These are phyloP conservation scores for Hericium coralloides DNA, from an alignment of 768 basidiomycete genomes.

Conservation along the genomic window DNA sequence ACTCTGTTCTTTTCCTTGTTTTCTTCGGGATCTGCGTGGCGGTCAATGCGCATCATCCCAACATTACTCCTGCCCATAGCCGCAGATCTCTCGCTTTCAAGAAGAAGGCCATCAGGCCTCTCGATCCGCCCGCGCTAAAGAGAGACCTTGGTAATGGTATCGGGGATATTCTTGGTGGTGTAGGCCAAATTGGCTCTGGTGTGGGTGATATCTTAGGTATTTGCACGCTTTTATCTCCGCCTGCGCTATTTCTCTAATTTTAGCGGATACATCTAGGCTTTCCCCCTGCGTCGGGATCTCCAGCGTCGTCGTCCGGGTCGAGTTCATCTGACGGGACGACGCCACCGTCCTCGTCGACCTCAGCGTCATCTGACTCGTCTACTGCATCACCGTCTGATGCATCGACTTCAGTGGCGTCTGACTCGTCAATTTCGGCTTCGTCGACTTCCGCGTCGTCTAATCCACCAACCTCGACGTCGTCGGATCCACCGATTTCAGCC, in stretches of 20 bases:
- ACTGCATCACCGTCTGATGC: slow-evolving; percentile 1
- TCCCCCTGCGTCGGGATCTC: neutral
- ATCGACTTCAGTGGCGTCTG: slow-evolving; percentile 2
- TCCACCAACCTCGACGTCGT: neutral
- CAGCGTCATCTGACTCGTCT: slow-evolving; percentile 1
- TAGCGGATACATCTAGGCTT: neutral
- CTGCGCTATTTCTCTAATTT: neutral
- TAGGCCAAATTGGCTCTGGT: neutral
- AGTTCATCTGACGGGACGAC: no score
- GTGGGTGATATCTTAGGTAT: neutral
- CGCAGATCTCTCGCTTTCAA: slow-evolving; percentile 1
- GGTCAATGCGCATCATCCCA: neutral
- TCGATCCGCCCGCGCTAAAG: neutral
- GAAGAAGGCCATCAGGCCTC: neutral
- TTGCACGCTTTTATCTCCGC: neutral
- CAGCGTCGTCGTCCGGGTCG: neutral
- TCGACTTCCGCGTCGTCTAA: neutral
- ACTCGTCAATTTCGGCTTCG: slow-evolving; percentile 5
- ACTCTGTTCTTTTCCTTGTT: neutral
- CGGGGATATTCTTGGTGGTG: neutral
- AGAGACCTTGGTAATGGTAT: neutral
- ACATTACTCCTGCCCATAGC: neutral
- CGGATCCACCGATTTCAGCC: neutral
- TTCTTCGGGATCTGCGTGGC: neutral
- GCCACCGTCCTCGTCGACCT: neutral